A percentile compares a stretch with the other conserved stretches of the same genome.
Evolutionary conservation across 306 rosid genomes (phyloP).

Genomic region (Glycine tomentella): DNA sequence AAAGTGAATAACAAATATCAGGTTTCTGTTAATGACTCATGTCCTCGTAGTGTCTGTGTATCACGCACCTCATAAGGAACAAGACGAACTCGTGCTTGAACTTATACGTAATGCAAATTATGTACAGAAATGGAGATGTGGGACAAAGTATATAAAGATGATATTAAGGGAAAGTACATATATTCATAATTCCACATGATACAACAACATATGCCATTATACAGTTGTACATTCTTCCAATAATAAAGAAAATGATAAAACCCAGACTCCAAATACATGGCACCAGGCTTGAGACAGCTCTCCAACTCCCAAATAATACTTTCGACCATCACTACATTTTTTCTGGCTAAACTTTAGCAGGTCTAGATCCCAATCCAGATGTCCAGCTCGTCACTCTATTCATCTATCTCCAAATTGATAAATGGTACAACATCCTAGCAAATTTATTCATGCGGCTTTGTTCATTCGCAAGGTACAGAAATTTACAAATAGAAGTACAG

Average conservation of each 20-base stretch:
- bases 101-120: conserved; percentile 20
- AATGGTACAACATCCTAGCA: conserved; percentile 35
- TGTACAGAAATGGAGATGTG: conserved; percentile 20
- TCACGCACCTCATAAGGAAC: neutral
- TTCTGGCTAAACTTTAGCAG: conserved; percentile 26
- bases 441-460: conserved; percentile 32
- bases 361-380: conserved; percentile 12
- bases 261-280: conserved; percentile 33
- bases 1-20: conserved; percentile 2
- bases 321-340: conserved; percentile 31
- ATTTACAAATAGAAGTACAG: conserved; percentile 44
- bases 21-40: neutral
- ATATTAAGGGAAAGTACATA: conserved; percentile 1
- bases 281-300: conserved; percentile 12
- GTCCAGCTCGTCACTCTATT: conserved; percentile 38
- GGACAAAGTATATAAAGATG: conserved; percentile 1
- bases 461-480: conserved; percentile 42
- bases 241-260: conserved; percentile 28
- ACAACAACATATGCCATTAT: conserved; percentile 40
- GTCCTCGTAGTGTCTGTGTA: neutral
- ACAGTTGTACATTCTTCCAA: conserved; percentile 15
- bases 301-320: conserved; percentile 31
- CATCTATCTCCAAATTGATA: conserved; percentile 41
- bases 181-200: conserved; percentile 33
- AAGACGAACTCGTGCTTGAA: conserved; percentile 3